Evolutionary conservation across 768 basidiomycete species (phyloP).

Genomic region (Tulasnella sp.): DNA sequence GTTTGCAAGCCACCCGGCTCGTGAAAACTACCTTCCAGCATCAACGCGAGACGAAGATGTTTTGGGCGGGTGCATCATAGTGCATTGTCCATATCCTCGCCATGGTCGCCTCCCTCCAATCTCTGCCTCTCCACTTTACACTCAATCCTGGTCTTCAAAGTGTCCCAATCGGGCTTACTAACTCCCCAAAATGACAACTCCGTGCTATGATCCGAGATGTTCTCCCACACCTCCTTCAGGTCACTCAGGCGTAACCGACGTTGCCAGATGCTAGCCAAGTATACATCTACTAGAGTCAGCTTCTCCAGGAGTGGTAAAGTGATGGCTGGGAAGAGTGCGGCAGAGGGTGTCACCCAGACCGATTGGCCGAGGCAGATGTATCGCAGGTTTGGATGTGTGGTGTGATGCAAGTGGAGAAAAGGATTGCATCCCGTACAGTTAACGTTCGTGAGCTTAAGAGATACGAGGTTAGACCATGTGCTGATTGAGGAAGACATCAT

Average conservation of each 20-base stretch:
- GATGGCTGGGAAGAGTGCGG: conserved; percentile 30
- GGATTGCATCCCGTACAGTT: conserved; percentile 29
- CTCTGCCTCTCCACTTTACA: conserved; percentile 6
- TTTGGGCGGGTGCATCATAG: too few relatives aligned
- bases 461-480: conserved; percentile 35
- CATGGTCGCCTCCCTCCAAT: conserved; percentile 5
- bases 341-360: conserved; percentile 34
- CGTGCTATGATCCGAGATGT: neutral
- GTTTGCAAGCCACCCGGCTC: too few relatives aligned
- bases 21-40: too few relatives aligned
- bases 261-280: conserved; percentile 49
- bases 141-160: neutral
- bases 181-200: too few relatives aligned
- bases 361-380: conserved; percentile 40
- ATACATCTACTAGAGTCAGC: conserved; percentile 34
- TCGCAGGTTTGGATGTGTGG: neutral
- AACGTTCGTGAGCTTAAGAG: conserved; percentile 40
- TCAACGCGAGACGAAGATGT: too few relatives aligned
- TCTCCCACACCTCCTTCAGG: conserved; percentile 31
- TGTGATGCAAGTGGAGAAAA: neutral
- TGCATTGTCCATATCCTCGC: conserved; percentile 3
- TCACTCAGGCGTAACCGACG: conserved; percentile 39
- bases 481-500: conserved; percentile 33
- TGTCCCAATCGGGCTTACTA: neutral
- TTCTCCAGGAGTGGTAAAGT: conserved; percentile 22